Evolutionary conservation across 108 stramenopile species (phyloP), one percentile per base, ranked within the genome.

Genomic region (Cyclotella choctawhatcheeana): DNA sequence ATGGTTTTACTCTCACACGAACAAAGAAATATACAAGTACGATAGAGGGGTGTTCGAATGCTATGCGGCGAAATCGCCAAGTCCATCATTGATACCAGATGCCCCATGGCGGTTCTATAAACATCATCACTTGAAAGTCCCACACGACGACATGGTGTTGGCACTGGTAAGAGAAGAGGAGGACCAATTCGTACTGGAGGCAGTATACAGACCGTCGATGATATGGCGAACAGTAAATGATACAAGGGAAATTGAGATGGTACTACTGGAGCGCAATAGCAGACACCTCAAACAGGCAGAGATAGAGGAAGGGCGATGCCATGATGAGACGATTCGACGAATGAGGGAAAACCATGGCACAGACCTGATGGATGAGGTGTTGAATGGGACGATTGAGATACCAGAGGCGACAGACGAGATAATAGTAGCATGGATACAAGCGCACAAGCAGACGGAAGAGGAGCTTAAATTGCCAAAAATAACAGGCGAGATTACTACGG

Each of bases 61-160:
- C 0, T 48, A 69, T 47, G 50, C 50, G 14, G 31, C 48, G 0
- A 7, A 1, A 5, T 3, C 47, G 47, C 47, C 35, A 52, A n/a
- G 2, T 2, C 4, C 65, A 50, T 24, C 65, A 47, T 26, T 64
- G 20, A 24, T 35, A 5, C 62, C 62, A 12, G 45, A 43, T 6
- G 4, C 6, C 14, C 44, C 62, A 3, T 18, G 4, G 4, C 10
- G 16, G 12, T 64, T 64, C 44, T 64, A 64, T 27, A 22, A 5
- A 6, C 62, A 64, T 25, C 62, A 64, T 26, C 62, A 64, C 35
- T 27, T 64, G 24, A 44, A 45, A 45, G 62, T 45, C 25, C 40
- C 34, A 13, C 62, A 44, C 14, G 62, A 64, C 8, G 62, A 64
- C n/a, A 35, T 35, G 10, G 27, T 45, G 5, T 14, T 5, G 27